Evolutionary conservation across 2,329 filamentous ascomycete genomes (phyloP), one percentile per base, ranked within the genome.

Genomic region (Pyrenophora graminea): DNA sequence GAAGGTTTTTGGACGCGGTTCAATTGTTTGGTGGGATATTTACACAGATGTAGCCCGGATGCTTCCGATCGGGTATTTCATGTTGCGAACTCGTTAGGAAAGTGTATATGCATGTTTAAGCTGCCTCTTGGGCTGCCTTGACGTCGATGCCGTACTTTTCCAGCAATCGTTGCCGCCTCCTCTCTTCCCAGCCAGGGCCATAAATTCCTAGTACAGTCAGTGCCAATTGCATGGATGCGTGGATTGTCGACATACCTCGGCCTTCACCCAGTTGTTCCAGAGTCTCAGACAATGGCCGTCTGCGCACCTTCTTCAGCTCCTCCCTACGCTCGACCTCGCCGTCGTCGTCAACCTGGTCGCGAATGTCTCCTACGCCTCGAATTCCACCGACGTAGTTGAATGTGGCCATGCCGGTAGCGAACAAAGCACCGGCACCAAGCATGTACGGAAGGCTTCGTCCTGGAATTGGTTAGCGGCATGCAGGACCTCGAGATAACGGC

Each of bases 61-160:
- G 13, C 59, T 46, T 38, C 43, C 30, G 37, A 47, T 25, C 47
- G 45, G 48, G 51, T 59, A 47, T 49, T 57, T 53, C 45, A 36
- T 55, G 45, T 51, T 45, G 46, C 63, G 51, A 59, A 64, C 51
- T 55, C 38, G 51, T 62, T 62, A 61, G 51, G 56, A 63, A 66
- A 64, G 41, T 15, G 40, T 42, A 44, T 56, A 13, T 30, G 25
- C 51, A 53, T 32, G 32, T 58, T 49, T 55, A 58, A 41, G 37
- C 50, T 30, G 52, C 53, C 56, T 66, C 59, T 46, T 69, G 63
- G 34, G 64, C 65, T 40, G 62, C 66, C 59, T 64, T 66, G 31
- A 96, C 86, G 61, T 96, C 91, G 68, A 95, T 84, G 52, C 91
- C 91, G 69, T 96, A 96, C 74, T 86, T 90, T 76, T 91, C 87